Evolutionary conservation across 441 rosid genomes (phyloP).

Genomic region (Eruca vesicaria): DNA sequence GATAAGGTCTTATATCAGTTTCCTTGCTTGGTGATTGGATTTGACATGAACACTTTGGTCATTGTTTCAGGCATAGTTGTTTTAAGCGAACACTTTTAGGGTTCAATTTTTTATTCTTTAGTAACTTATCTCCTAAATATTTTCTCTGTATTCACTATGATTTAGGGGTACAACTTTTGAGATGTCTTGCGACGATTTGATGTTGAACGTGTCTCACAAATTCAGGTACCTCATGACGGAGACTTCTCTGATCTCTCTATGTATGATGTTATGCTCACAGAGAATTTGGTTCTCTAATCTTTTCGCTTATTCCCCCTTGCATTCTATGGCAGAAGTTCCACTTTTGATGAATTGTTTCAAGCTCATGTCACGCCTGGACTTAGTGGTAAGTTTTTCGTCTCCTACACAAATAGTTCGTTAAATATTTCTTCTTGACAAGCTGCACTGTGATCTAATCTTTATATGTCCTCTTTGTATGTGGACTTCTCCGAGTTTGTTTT

Average conservation of each 20-base stretch:
- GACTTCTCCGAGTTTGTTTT: slow-evolving; percentile 79
- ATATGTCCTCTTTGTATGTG: slow-evolving; percentile 35
- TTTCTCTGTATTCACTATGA: too few species aligned
- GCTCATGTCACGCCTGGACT: slow-evolving; percentile 64
- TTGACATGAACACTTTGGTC: too few species aligned
- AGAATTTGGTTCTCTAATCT: background rate
- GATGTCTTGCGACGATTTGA: too few species aligned
- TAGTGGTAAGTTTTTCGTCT: slow-evolving; percentile 49
- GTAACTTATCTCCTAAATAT: too few species aligned
- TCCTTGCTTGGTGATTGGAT: too few species aligned
- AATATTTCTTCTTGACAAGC: background rate
- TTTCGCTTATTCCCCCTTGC: background rate
- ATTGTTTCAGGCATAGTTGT: too few species aligned
- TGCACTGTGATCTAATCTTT: background rate
- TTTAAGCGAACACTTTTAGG: too few species aligned
- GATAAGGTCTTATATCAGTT: slow-evolving; percentile 41
- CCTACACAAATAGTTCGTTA: background rate
- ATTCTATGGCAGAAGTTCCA: slow-evolving; percentile 43
- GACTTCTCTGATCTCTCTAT: too few species aligned
- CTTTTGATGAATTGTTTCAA: slow-evolving; percentile 63
- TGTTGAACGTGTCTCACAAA: too few species aligned
- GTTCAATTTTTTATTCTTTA: too few species aligned
- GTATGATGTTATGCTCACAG: too few species aligned
- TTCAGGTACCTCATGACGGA: background rate
- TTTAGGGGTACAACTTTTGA: too few species aligned